Evolutionary conservation across 192 early-diverging fungal species (phyloP).

Genomic region (Backusella sp.): DNA sequence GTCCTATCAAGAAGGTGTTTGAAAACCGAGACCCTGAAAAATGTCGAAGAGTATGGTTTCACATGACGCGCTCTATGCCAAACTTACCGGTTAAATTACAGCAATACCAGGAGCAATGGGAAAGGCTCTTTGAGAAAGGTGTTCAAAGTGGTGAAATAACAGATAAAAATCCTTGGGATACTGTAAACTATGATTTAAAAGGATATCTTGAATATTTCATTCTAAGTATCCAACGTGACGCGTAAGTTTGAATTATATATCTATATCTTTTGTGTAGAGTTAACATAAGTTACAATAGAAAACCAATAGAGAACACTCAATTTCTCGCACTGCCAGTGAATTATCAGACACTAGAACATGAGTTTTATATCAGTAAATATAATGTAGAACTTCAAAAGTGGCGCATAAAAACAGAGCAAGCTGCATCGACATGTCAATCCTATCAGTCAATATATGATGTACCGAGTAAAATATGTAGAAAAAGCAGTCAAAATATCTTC

Average conservation of each 20-base stretch:
- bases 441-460: neutral
- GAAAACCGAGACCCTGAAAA: neutral
- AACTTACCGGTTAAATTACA: neutral
- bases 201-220: slow-evolving; percentile 7
- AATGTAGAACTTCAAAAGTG: neutral
- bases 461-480: neutral
- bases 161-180: slow-evolving; percentile 3
- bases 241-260: neutral
- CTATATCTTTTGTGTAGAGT: neutral
- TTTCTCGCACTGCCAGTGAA: neutral
- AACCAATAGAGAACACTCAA: neutral
- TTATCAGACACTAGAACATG: neutral
- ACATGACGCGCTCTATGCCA: neutral
- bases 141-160: neutral
- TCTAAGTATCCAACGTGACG: neutral
- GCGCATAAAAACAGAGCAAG: neutral
- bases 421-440: neutral
- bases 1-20: neutral
- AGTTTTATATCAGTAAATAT: neutral
- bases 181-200: neutral
- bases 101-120: neutral
- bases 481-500: neutral
- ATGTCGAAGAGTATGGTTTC: neutral
- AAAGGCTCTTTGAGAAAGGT: neutral
- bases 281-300: neutral